Conservation (phyloP, 1,284 basidiomycete genomes). For the Cutaneotrichosporon sp. region DNA sequence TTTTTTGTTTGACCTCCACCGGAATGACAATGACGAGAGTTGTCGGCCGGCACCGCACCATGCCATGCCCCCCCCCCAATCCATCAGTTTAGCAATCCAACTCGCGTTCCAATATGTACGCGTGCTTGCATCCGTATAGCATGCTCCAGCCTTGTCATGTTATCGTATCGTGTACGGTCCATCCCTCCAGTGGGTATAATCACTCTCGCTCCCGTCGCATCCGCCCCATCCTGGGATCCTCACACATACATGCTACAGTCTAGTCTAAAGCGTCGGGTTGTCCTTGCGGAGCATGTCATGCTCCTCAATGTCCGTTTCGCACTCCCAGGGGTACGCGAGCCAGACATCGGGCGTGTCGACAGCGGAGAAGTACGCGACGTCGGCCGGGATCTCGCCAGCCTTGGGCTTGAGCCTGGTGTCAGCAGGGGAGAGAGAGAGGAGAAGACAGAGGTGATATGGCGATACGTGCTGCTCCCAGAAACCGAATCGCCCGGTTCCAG, state of each 20-base stretch:
- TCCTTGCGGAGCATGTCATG: conserved; percentile 41
- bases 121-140: too few relatives aligned
- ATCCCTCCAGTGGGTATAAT: too few relatives aligned
- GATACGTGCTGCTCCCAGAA: too few relatives aligned
- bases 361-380: conserved; percentile 52
- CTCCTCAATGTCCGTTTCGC: conserved; percentile 47
- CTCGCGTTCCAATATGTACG: too few relatives aligned
- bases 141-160: too few relatives aligned
- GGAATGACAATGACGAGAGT: neutral
- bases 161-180: too few relatives aligned
- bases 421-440: neutral
- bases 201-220: neutral
- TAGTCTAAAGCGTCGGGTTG: conserved; percentile 30
- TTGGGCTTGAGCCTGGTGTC: conserved; percentile 67
- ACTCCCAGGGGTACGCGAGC: conserved; percentile 55
- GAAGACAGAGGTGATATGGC: neutral
- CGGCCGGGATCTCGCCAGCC: conserved; percentile 64
- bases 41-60: neutral
- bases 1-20: conserved; percentile 2
- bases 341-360: conserved; percentile 53
- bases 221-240: neutral
- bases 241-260: conserved; percentile 6
- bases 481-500: too few relatives aligned
- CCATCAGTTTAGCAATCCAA: too few relatives aligned
- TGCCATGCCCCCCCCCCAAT: too few relatives aligned